Evolutionary conservation across 139 green algal genomes (phyloP), one percentile per base, ranked within the genome.

Genomic region (Volvox africanus): DNA sequence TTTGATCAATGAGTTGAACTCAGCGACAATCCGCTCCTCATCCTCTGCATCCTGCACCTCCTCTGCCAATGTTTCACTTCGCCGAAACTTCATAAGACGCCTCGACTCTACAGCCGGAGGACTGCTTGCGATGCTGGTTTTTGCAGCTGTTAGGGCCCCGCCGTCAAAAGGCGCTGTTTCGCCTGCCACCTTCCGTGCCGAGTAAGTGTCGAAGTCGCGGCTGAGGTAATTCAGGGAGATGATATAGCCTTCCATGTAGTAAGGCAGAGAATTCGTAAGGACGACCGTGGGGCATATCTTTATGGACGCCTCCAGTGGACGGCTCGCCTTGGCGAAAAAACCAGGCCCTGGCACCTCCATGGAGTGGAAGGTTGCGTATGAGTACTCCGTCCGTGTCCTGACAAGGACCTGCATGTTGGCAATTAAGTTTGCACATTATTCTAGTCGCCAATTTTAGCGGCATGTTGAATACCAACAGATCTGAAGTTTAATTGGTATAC

Each of bases 241-340:
- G 13, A 93, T 26, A 87, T 92, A 93, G 71, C 91, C 92, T 67
- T 93, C 61, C 92, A 95, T 93, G 33, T 61, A n/a, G 81, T 97
- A 98, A 2, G 96, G 96, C 90, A 98, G 92, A 13, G 94, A 93
- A 89, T 98, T 98, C 61, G 92, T 94, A 62, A 98, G 79, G 55
- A 95, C 80, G 78, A 97, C 80, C 0, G 96, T 97, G 44, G 96
- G 96, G 79, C 92, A 92, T 28, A 98, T 92, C 0, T 92, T 95
- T 61, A 98, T 95, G 0, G 92, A 92, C 13, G 96, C 95, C 92
- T 98, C 96, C 65, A 98, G 91, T 0, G 96, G 92, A 32, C 88
- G 61, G 24, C 61, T 92, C 16, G 96, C 95, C 11, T 91, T 91
- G 32, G 92, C 88, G 69, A 97, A 93, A 76, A 94, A 93, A 28